phyloP scores from a whole-genome alignment of 139 green algal species.

The Desmodesmus armatus region DNA sequence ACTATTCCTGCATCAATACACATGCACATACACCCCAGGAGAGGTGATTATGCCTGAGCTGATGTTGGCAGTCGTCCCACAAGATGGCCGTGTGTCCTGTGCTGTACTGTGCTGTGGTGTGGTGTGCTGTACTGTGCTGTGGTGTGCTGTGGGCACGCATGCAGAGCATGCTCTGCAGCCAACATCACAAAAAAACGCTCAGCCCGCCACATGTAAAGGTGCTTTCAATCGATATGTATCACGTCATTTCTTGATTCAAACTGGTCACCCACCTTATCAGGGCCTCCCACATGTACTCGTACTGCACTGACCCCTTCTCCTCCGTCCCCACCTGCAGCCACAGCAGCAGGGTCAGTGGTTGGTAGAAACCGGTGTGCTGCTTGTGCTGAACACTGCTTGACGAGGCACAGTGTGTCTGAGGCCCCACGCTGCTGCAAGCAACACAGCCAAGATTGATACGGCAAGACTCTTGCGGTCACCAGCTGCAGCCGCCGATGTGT shows the following conservation, averaged over 20 bases:
- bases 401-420: background rate
- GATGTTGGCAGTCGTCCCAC: too few relatives aligned
- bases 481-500: too few relatives aligned
- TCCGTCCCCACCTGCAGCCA: background rate
- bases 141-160: background rate
- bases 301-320: background rate
- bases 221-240: background rate
- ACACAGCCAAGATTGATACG: background rate
- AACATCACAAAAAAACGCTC: background rate
- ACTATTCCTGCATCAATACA: too few relatives aligned
- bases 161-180: background rate
- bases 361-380: background rate
- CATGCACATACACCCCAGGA: too few relatives aligned
- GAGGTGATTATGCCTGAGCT: too few relatives aligned
- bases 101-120: background rate
- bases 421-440: background rate
- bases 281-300: constrained; percentile 7
- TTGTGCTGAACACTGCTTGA: background rate
- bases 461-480: too few relatives aligned
- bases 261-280: constrained; percentile 26
- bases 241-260: background rate
- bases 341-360: background rate
- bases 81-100: background rate
- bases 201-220: background rate
- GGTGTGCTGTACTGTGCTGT: background rate